Evolutionary conservation across 208 protist species (phyloP), one percentile per base, ranked within the genome.

Genomic region (Leishmania mexicana): DNA sequence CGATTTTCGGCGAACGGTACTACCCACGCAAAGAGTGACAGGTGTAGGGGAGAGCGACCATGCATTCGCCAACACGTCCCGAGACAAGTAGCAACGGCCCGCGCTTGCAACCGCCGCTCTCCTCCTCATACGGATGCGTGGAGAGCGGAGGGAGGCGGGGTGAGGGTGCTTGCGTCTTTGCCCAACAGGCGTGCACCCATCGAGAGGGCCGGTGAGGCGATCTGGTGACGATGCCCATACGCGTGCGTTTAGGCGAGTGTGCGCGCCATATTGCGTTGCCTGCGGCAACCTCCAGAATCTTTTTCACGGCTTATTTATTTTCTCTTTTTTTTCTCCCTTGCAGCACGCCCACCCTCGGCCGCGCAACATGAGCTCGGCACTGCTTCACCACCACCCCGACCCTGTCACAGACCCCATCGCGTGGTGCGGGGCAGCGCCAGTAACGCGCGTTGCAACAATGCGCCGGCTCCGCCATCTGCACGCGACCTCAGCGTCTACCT

Each of bases 1-100:
- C 88, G 40, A 96, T 99, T 57, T 99, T 99, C 92, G 99, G 99
- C 19, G 68, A 86, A 19, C 95, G 99, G 73, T 91, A 93, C 80
- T 98, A 92, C 77, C 96, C 89, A 15, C 71, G 72, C 11, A 96
- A 96, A 86, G 42, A 76, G 53, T 19, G 58, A 38, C 47, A 68
- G 47, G 10, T 15, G 54, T 28, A 6, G 28, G 35, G 35, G 1
- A 7, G n/a, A 19, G 40, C 47, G 3, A 1, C 0, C 47, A 38
- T 57, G 5, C 10, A 15, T 58, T 57, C 40, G 0, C n/a, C 8
- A 31, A 11, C 28, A 75, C 21, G 58, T 11, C 10, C 28, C 8
- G 28, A 64, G 58, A 35, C 28, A 10, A 64, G 58, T 13, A 17
- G 58, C 58, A 64, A 31, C 58, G 58, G 28, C 58, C 58, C 28